Conservation (phyloP, 805 yeast genomes). For the Metschnikowia shivogae region DNA sequence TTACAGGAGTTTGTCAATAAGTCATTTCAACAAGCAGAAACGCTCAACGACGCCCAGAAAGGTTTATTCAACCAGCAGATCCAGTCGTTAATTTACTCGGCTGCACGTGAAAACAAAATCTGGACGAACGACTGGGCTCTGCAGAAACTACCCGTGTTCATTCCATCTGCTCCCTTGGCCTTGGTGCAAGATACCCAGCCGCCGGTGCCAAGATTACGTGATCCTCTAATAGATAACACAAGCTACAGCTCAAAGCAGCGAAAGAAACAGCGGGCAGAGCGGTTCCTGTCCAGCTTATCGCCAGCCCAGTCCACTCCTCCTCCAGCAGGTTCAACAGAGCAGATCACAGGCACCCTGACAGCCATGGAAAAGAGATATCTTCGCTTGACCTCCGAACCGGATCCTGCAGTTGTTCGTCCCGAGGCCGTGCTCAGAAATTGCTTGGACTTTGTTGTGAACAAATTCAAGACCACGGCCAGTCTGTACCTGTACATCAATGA, state of each 20-base stretch:
- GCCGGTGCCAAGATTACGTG: not conserved
- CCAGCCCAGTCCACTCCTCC: slow-evolving; percentile 3
- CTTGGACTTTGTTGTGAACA: slow-evolving; percentile 47
- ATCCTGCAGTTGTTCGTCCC: slow-evolving; percentile 81
- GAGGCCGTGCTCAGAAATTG: slow-evolving; percentile 55
- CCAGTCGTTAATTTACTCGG: slow-evolving; percentile 45
- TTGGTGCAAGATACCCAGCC: slow-evolving; percentile 12
- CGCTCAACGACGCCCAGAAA: slow-evolving; percentile 32
- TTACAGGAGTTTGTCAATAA: slow-evolving; percentile 48
- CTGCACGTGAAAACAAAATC: slow-evolving; percentile 41
- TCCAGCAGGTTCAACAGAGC: slow-evolving; percentile 13
- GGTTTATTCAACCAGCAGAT: slow-evolving; percentile 46
- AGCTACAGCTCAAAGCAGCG: slow-evolving; percentile 28
- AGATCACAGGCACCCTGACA: slow-evolving; percentile 59
- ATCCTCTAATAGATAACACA: not conserved
- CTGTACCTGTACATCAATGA: slow-evolving; percentile 77
- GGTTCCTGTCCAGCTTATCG: slow-evolving; percentile 36
- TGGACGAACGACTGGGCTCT: slow-evolving; percentile 51
- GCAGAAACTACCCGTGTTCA: slow-evolving; percentile 47
- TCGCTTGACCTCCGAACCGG: slow-evolving; percentile 87
- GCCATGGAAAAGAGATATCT: slow-evolving; percentile 73
- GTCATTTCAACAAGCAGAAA: slow-evolving; percentile 39
- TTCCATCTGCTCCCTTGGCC: slow-evolving; percentile 9
- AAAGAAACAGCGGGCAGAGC: slow-evolving; percentile 41
- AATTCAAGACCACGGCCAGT: slow-evolving; percentile 43